A percentile compares a stretch with the other conserved stretches of the same genome.
Conservation (phyloP, 495 filamentous ascomycete species). For the Hyaloscypha variabilis region DNA sequence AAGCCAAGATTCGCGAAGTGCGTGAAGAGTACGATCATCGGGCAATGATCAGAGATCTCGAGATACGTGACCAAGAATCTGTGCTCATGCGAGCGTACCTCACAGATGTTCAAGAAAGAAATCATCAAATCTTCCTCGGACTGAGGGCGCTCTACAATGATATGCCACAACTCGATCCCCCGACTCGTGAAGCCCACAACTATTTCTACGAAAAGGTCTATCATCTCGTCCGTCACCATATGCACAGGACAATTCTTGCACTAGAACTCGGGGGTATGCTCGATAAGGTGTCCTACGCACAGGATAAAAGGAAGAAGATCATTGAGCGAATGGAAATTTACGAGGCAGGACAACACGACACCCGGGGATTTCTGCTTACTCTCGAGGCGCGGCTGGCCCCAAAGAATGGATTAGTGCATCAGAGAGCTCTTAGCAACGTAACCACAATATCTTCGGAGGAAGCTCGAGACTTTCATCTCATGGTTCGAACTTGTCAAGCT, state of each 20-base stretch:
- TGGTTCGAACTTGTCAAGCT: background rate
- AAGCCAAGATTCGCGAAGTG: background rate
- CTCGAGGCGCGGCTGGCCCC: background rate
- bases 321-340: background rate
- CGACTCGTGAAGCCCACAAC: background rate
- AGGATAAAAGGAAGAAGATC: background rate
- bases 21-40: background rate
- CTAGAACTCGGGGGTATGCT: background rate
- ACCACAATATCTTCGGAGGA: background rate
- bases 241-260: background rate
- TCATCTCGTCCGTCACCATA: background rate
- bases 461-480: background rate
- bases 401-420: background rate
- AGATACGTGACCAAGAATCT: background rate
- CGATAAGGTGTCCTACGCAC: background rate
- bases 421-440: background rate
- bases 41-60: background rate
- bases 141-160: background rate
- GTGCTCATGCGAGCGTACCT: background rate
- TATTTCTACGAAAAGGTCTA: background rate
- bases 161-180: background rate
- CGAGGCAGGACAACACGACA: background rate
- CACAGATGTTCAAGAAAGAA: background rate
- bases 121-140: background rate
- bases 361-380: background rate